A percentile compares a stretch with the other conserved stretches of the same genome.
Evolutionary conservation across 2,329 filamentous ascomycete species (phyloP).

Genomic region (Paecilomyces fulvus): DNA sequence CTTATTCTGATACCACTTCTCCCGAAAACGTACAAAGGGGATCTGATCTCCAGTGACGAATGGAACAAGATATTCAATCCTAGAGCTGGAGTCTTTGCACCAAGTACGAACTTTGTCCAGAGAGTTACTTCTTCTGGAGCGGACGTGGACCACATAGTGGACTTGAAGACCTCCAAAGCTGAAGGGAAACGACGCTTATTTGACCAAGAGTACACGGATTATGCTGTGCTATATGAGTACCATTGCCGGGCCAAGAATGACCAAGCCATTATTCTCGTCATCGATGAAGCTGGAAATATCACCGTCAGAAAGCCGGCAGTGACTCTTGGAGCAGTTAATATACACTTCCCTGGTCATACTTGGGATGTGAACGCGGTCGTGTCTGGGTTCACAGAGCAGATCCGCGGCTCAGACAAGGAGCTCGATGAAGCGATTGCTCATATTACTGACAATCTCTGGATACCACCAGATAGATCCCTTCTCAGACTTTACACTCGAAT

Average conservation of each 20-base stretch:
- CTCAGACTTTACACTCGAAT: constrained; percentile 20
- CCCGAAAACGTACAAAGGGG: constrained; percentile 13
- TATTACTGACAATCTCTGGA: constrained; percentile 26
- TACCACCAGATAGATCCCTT: constrained; percentile 18
- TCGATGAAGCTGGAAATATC: constrained; percentile 25
- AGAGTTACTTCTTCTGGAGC: constrained; percentile 31
- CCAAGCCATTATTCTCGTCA: constrained; percentile 21
- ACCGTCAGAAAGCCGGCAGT: constrained; percentile 16
- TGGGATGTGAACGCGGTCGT: constrained; percentile 33
- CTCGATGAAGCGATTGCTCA: constrained; percentile 19
- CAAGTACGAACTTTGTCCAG: constrained; percentile 26
- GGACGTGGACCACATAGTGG: constrained; percentile 32
- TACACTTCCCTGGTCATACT: constrained; percentile 30
- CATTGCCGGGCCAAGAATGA: constrained; percentile 25
- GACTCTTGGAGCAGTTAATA: constrained; percentile 25
- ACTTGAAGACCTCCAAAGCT: constrained; percentile 18
- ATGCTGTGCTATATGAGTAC: constrained; percentile 29
- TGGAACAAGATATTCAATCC: constrained; percentile 28
- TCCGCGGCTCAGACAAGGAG: constrained; percentile 12
- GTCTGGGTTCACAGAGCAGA: constrained; percentile 18
- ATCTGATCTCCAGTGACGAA: constrained; percentile 11
- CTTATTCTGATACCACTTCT: constrained; percentile 22
- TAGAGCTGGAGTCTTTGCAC: constrained; percentile 14
- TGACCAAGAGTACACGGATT: constrained; percentile 14
- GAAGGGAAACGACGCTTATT: constrained; percentile 17